Base-by-base conservation (phyloP, 2,329 filamentous ascomycete species). In the Botrytis paeoniae region DNA sequence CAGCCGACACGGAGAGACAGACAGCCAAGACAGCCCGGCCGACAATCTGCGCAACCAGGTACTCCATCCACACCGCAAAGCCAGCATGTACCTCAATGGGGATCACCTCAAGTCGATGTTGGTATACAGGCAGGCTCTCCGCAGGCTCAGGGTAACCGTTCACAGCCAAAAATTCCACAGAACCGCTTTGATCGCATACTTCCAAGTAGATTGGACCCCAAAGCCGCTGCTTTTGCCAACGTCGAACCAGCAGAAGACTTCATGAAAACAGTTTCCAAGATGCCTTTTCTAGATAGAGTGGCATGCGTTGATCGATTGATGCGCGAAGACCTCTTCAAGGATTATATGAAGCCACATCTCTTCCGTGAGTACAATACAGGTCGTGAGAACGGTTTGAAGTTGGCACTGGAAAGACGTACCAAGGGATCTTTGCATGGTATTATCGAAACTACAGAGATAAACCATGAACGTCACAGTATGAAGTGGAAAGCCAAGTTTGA, bases 271-370 rank as follows among this genome's bases (percentile, higher is more conserved):
- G 4, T 69, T 6, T 57, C n/a, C n/a, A 69, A 14, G 4, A 41
- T 69, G 65, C 18, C 29, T 29, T 18, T 69, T n/a, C 18, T 69
- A 2, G 65, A 69, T 32, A 41, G 12, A 39, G 9, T 69, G 18
- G 65, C 65, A 14, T 69, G 65, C 41, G 1, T 69, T 25, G 65
- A 69, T 18, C 18, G 39, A 12, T 69, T 69, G 51, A 69, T 69
- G 37, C n/a, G 35, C 22, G 54, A 51, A 16, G 65, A 57, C 3
- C 37, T 57, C 22, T 32, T 69, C 25, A 69, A 57, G 18, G 48
- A 57, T 6, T 69, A 69, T n/a, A 2, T 69, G 35, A 69, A 69
- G 7, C 48, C 65, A 32, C 48, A 69, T n/a, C n/a, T 69, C 2
- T 69, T 39, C 8, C 18, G 2, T 1, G 51, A 43, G 18, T 41